phyloP scores from a whole-genome alignment of 805 yeast genomes.

The Lipomyces mesembrius region DNA sequence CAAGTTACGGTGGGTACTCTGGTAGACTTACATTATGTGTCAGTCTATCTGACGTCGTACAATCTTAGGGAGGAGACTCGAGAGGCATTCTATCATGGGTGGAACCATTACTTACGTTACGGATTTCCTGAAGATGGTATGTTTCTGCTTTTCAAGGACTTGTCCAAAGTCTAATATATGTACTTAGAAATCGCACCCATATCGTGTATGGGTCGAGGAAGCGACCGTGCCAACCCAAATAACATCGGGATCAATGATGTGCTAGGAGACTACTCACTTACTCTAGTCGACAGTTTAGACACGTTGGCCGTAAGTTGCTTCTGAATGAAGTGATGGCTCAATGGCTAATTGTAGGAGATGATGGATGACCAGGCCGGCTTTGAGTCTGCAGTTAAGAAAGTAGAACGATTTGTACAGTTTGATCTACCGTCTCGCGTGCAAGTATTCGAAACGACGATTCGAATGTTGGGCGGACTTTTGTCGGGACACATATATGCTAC shows the following conservation, averaged over 20 bases:
- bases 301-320: constrained; percentile 61
- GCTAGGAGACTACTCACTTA: constrained; percentile 79
- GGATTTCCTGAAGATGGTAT: constrained; percentile 79
- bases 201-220: constrained; percentile 68
- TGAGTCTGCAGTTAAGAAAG: constrained; percentile 51
- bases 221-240: constrained; percentile 58
- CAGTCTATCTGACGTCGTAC: neutral
- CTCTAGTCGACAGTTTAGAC: constrained; percentile 79
- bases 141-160: neutral
- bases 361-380: constrained; percentile 67
- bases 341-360: constrained; percentile 17
- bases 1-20: constrained; percentile 16
- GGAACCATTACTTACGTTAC: constrained; percentile 65
- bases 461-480: constrained; percentile 80
- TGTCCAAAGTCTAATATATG: neutral
- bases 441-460: constrained; percentile 83
- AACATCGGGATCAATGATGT: constrained; percentile 77
- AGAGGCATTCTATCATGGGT: constrained; percentile 70
- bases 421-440: constrained; percentile 74
- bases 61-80: constrained; percentile 34
- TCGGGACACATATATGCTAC: constrained; percentile 76
- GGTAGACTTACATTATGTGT: neutral
- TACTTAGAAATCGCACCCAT: constrained; percentile 64
- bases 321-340: neutral
- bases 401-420: constrained; percentile 54